Evolutionary conservation across 2,329 filamentous ascomycete species (phyloP).

Genomic region (Trichoderma asperellum): DNA sequence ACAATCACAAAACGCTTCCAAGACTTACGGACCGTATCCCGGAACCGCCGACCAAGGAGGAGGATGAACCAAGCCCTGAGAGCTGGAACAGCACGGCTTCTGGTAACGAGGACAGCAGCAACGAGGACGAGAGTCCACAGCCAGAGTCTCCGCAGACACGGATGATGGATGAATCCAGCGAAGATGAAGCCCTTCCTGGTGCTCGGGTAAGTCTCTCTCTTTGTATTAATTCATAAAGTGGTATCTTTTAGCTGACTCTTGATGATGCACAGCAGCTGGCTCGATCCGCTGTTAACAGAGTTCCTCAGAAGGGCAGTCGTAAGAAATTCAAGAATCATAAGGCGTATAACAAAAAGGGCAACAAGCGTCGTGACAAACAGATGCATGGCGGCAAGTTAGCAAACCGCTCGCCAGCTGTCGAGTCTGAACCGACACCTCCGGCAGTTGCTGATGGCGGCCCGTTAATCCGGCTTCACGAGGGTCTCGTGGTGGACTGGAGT

Average conservation of each 20-base stretch:
- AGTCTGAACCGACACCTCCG: constrained; percentile 45
- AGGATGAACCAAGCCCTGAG: constrained; percentile 55
- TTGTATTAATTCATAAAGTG: too few species aligned
- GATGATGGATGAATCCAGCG: constrained; percentile 63
- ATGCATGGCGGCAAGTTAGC: constrained; percentile 44
- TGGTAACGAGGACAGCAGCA: constrained; percentile 56
- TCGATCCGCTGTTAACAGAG: constrained; percentile 30
- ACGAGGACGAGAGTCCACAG: constrained; percentile 52
- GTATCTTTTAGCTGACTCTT: neutral
- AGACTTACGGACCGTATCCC: constrained; percentile 53
- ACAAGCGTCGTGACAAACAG: constrained; percentile 53
- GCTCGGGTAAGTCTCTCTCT: constrained; percentile 35
- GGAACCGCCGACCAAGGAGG: constrained; percentile 43
- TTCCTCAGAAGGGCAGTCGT: constrained; percentile 44
- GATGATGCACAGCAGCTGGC: constrained; percentile 12
- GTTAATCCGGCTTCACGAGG: constrained; percentile 79
- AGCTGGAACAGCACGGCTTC: constrained; percentile 53
- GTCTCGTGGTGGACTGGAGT: constrained; percentile 85
- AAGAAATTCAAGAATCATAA: constrained; percentile 54
- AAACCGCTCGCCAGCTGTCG: constrained; percentile 39
- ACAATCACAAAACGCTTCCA: constrained; percentile 62
- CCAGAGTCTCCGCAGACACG: constrained; percentile 49
- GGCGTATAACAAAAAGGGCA: constrained; percentile 54
- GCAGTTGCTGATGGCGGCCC: constrained; percentile 57
- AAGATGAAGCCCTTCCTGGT: constrained; percentile 45